Base-by-base conservation (phyloP, 2,329 filamentous ascomycete species). In the Fusarium sp. region DNA sequence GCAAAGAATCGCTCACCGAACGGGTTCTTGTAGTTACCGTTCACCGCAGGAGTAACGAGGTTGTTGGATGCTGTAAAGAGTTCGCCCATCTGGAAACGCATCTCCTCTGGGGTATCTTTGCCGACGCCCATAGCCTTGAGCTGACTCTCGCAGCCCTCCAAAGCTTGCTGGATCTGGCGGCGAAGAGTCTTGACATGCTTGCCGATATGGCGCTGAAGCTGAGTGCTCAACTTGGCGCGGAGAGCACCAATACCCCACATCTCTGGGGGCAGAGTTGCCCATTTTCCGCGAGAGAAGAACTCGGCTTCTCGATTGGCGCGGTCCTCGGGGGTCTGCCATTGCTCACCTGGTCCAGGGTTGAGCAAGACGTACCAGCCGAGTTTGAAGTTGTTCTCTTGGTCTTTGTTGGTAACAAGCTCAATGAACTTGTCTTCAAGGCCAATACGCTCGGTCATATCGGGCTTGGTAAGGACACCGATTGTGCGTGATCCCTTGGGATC, bases 1-100 rank as follows among this genome's bases (percentile, higher is more conserved):
- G 85, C 81, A 75, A 87, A 87, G 79, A 87, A 87, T 58, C 80
- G 82, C 73, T 86, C 85, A 62, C 84, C 84, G 20, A 86, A 85
- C 0, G 86, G 86, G 65, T 87, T 87, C 80, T 87, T 87, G 82
- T 87, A 87, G 79, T 86, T 86, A 54, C 86, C 86, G 58, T 87
- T 85, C 31, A 87, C 84, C 42, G 86, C 85, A 6, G 86, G 86
- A 2, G 85, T 86, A 41, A 87, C 85, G n/a, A 87, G 82, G 58
- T 87, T 86, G 78, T 86, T 86, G 36, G 84, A 87, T 1, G 83
- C 80, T 0, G 85, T 86, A 66, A 87, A 87, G 10, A 87, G 81
- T 71, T 87, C 86, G 47, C 86, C 85, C 74, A 87, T 86, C 75
- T 87, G 84, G 65, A 86, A 82, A 18, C 85, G 81, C 86, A 87